phyloP scores from a whole-genome alignment of 768 basidiomycete genomes.

The Mycena rosella region DNA sequence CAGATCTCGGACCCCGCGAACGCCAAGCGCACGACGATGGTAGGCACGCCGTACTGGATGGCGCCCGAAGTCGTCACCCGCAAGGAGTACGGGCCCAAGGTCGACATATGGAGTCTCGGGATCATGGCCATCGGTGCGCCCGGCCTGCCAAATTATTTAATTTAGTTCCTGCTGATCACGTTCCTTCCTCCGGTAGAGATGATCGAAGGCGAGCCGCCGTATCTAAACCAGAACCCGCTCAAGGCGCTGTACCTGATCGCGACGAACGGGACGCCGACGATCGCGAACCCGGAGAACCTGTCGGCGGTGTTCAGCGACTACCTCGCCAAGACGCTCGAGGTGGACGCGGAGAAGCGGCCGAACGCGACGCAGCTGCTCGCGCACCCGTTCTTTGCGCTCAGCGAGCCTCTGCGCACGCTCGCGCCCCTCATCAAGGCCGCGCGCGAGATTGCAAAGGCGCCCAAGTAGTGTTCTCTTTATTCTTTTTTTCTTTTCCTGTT shows the following conservation, averaged over 20 bases:
- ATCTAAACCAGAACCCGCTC: slow-evolving; percentile 95
- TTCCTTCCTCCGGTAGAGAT: slow-evolving; percentile 80
- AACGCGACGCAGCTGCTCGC: slow-evolving; percentile 48
- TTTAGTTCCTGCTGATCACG: no score
- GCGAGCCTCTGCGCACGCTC: slow-evolving; percentile 88
- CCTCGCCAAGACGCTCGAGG: slow-evolving; percentile 88
- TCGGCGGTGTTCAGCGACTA: slow-evolving; percentile 91
- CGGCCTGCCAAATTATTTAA: neutral
- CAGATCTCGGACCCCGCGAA: slow-evolving; percentile 92
- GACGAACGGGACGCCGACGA: slow-evolving; percentile 96
- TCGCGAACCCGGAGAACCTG: slow-evolving; percentile 86
- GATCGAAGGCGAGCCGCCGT: slow-evolving; percentile 98
- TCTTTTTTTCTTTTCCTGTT: neutral
- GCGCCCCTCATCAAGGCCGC: slow-evolving; percentile 94
- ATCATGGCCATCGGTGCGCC: slow-evolving; percentile 95
- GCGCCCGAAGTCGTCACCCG: slow-evolving; percentile 98
- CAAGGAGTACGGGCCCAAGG: slow-evolving; percentile 97
- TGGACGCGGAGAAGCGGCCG: slow-evolving; percentile 90
- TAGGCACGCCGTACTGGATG: slow-evolving; percentile 99
- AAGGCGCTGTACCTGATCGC: slow-evolving; percentile 98
- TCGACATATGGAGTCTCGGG: slow-evolving; percentile 97
- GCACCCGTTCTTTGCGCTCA: slow-evolving; percentile 91
- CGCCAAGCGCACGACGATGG: slow-evolving; percentile 97
- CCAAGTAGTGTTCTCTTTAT: slow-evolving; percentile 45
- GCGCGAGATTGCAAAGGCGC: slow-evolving; percentile 80